Percentiles rank a stretch among this genome's conserved stretches.
Evolutionary conservation across 2,329 filamentous ascomycete species (phyloP).

Genomic region (Coleophoma crateriformis): DNA sequence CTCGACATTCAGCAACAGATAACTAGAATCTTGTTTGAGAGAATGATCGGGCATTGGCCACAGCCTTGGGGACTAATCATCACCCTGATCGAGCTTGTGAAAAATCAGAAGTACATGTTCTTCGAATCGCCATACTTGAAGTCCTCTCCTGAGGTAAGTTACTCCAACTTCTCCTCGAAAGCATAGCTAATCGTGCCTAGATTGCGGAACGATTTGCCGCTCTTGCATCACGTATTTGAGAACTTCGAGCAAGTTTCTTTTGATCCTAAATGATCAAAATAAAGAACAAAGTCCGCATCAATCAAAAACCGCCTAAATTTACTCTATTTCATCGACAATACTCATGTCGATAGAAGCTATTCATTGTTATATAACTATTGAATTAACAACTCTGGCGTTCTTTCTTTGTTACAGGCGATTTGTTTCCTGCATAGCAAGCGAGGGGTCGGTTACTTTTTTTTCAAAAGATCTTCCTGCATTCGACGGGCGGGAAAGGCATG

Average conservation of each 20-base stretch:
- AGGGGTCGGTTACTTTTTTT: conserved; percentile 19
- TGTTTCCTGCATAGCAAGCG: conserved; percentile 30
- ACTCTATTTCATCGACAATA: neutral
- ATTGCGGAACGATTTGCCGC: conserved; percentile 24
- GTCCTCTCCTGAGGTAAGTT: conserved; percentile 72
- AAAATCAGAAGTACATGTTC: conserved; percentile 87
- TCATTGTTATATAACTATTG: conserved; percentile 26
- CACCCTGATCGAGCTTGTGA: conserved; percentile 81
- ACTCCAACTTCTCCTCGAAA: neutral
- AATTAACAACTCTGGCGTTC: conserved; percentile 24
- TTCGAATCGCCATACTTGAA: conserved; percentile 93
- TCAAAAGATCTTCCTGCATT: conserved; percentile 19
- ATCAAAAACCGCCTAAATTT: neutral
- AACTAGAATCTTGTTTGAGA: conserved; percentile 80
- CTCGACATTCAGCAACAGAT: conserved; percentile 85
- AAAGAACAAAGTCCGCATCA: conserved; percentile 1
- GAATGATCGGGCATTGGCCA: conserved; percentile 81
- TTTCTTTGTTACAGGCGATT: conserved; percentile 16
- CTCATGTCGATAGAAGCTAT: conserved; percentile 1
- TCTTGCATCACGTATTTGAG: conserved; percentile 9
- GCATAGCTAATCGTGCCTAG: conserved; percentile 14
- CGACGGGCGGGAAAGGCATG: conserved; percentile 13
- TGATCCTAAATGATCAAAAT: neutral
- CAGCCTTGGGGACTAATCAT: conserved; percentile 95
- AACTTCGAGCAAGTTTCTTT: too few species aligned